Percentiles rank a stretch among this genome's conserved stretches.
phyloP scores from a whole-genome alignment of 768 basidiomycete genomes.

The Pulveroboletus ravenelii region DNA sequence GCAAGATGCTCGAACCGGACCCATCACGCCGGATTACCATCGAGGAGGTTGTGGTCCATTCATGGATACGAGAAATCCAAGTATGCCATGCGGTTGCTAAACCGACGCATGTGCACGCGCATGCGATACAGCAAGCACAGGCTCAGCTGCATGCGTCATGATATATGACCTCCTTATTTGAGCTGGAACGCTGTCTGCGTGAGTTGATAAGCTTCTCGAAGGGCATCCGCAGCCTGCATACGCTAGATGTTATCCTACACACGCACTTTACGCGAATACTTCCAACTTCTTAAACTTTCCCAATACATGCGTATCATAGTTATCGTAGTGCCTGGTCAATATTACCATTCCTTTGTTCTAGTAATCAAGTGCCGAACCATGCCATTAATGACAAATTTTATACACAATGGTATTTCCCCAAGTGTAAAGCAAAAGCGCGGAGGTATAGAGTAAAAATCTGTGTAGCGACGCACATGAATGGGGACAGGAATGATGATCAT shows the following conservation, averaged over 20 bases:
- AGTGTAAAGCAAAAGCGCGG: slow-evolving; percentile 5
- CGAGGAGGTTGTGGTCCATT: slow-evolving; percentile 73
- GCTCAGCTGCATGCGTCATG: slow-evolving; percentile 34
- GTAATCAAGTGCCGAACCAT: slow-evolving; percentile 1
- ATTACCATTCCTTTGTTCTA: slow-evolving; percentile 10
- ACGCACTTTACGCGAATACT: slow-evolving; percentile 3
- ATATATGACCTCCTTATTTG: background rate
- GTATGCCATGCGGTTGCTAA: slow-evolving; percentile 66
- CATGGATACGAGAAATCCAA: slow-evolving; percentile 80
- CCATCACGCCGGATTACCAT: slow-evolving; percentile 71
- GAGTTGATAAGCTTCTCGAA: slow-evolving; percentile 2
- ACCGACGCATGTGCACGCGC: slow-evolving; percentile 69
- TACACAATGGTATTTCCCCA: slow-evolving; percentile 11
- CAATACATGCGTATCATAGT: slow-evolving; percentile 18
- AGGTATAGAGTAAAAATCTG: slow-evolving; percentile 18
- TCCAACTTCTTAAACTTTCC: slow-evolving; percentile 2
- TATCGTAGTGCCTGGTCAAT: slow-evolving; percentile 16
- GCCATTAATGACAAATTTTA: background rate
- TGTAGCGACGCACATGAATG: background rate
- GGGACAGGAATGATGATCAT: slow-evolving; percentile 12
- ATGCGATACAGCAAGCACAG: slow-evolving; percentile 56
- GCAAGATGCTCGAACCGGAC: slow-evolving; percentile 95
- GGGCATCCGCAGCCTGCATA: slow-evolving; percentile 2
- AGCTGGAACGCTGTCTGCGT: background rate
- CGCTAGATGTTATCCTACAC: slow-evolving; percentile 22